A percentile compares a stretch with the other conserved stretches of the same genome.
phyloP scores from a whole-genome alignment of 2,329 filamentous ascomycete genomes.

The Bipolaris sorokiniana region DNA sequence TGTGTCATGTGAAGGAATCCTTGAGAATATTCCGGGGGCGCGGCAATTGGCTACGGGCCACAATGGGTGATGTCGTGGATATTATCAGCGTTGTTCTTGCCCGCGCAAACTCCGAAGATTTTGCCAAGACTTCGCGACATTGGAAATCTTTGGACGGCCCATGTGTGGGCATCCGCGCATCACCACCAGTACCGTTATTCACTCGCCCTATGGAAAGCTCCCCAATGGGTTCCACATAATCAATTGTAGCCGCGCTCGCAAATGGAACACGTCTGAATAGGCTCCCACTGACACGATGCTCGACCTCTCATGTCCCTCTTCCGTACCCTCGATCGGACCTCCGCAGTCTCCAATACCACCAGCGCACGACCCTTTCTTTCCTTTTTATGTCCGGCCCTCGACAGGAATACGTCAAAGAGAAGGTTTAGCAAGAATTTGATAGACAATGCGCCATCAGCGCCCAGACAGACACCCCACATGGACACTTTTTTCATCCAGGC shows the following conservation, averaged over 20 bases:
- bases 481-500: slow-evolving; percentile 62
- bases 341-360: slow-evolving; percentile 55
- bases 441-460: slow-evolving; percentile 15
- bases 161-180: slow-evolving; percentile 3
- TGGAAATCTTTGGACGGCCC: slow-evolving; percentile 15
- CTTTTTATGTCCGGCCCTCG: slow-evolving; percentile 41
- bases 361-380: slow-evolving; percentile 35
- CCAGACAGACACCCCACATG: slow-evolving; percentile 38
- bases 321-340: slow-evolving; percentile 61
- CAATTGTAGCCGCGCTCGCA: slow-evolving; percentile 6
- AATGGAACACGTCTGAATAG: slow-evolving; percentile 26
- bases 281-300: slow-evolving; percentile 61
- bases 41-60: not conserved
- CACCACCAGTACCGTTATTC: slow-evolving; percentile 6
- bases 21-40: not conserved
- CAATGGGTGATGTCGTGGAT: slow-evolving; percentile 13
- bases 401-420: slow-evolving; percentile 16
- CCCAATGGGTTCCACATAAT: slow-evolving; percentile 27
- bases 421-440: slow-evolving; percentile 27
- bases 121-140: slow-evolving; percentile 18
- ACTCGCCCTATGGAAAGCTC: slow-evolving; percentile 2
- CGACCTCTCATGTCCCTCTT: slow-evolving; percentile 68
- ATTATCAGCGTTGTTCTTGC: slow-evolving; percentile 3
- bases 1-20: slow-evolving; percentile 1
- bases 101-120: slow-evolving; percentile 16